Evolutionary conservation across 805 yeast species (phyloP), one percentile per base, ranked within the genome.

Genomic region (Saturnispora bothae): DNA sequence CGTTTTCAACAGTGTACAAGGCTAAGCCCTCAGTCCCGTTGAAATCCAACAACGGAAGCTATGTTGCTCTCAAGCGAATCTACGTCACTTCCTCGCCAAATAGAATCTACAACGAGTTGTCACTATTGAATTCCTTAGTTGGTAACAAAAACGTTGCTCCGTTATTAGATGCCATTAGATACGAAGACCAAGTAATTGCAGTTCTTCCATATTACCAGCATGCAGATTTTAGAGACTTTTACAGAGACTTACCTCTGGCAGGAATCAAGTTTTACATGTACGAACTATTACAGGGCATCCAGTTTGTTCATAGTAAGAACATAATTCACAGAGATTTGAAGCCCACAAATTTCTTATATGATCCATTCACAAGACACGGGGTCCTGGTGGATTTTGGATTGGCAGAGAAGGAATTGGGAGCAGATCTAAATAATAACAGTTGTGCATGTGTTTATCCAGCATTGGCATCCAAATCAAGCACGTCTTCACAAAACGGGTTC

Each of bases 81-180:
- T 88, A 89, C 57, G 97, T 88, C 16, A 92, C 98, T 0, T 83
- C 96, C 1, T 85, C 96, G 6, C 96, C 97, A 0, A 78, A 76
- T 45, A 71, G 99, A 58, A 89, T 92, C 31, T 76, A 73, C 49
- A 88, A 88, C 56, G 99, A 92, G 57, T 69, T 92, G 45, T 79
- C 79, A 46, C 62, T 92, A 33, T 66, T 92, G 23, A 80, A 81
- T 53, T 70, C 69, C 44, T 58, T 84, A 36, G 68, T 78, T 6
- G 83, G 83, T 0, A 76, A 79, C 44, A 65, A 72, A 1, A 74
- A 78, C 45, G 85, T 92, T 22, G 95, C 95, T 1, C 95, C 96
- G 1, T 62, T 92, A 37, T 69, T 89, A 32, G 96, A 94, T 49
- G 95, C 95, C 0, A 57, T 85, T 39, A 67, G 98, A 44, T 70